phyloP scores from a whole-genome alignment of 1,284 basidiomycete genomes.

The Tetrapyrgos nigripes region DNA sequence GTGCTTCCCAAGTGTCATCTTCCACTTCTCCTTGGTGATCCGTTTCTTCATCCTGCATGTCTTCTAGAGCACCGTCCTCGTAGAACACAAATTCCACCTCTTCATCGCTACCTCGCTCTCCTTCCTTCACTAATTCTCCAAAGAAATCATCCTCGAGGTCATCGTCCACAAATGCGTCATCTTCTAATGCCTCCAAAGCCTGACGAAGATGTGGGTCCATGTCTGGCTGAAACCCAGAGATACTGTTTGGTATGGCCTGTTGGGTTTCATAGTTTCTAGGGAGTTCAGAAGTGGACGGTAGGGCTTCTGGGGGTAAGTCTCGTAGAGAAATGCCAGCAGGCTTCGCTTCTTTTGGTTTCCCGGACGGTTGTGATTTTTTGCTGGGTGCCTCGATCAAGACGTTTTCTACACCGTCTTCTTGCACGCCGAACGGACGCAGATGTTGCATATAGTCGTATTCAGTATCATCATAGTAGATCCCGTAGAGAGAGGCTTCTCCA shows the following conservation, averaged over 20 bases:
- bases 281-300: constrained; percentile 78
- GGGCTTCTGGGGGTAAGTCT: constrained; percentile 72
- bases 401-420: constrained; percentile 80
- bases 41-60: constrained; percentile 31
- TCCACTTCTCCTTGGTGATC: constrained; percentile 33
- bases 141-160: constrained; percentile 78
- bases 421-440: constrained; percentile 76
- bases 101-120: constrained; percentile 66
- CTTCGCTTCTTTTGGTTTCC: constrained; percentile 37
- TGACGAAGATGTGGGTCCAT: constrained; percentile 98
- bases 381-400: constrained; percentile 76
- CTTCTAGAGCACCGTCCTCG: constrained; percentile 59
- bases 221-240: constrained; percentile 92
- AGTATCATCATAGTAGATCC: constrained; percentile 97
- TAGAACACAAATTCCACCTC: constrained; percentile 71
- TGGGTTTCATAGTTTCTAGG: constrained; percentile 79
- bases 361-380: constrained; percentile 40
- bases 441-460: constrained; percentile 99
- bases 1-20: constrained; percentile 69
- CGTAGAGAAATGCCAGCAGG: constrained; percentile 42
- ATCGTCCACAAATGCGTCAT: constrained; percentile 92
- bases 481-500: constrained; percentile 92
- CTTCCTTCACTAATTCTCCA: constrained; percentile 73
- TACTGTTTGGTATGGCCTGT: constrained; percentile 80
- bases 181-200: constrained; percentile 93